These are phyloP conservation scores for Quercus lobata DNA, from an alignment of 331 rosid species.

Conservation along the genomic window DNA sequence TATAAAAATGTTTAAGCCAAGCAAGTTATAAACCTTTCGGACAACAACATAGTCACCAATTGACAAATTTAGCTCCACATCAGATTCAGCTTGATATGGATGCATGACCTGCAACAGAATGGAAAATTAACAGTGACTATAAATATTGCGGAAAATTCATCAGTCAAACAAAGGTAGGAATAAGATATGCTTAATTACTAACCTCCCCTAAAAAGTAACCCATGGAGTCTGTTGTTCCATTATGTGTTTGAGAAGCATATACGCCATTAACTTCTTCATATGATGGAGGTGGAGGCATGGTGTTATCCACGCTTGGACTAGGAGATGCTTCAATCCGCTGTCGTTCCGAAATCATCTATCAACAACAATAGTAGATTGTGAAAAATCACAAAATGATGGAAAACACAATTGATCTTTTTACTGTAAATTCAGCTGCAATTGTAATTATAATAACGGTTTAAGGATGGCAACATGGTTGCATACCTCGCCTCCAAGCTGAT, in stretches of 20 bases:
- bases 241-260: constrained; percentile 61
- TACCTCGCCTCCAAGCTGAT: constrained; percentile 97
- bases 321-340: constrained; percentile 96
- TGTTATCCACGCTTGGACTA: constrained; percentile 50
- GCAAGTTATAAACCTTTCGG: constrained; percentile 64
- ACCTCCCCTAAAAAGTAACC: constrained; percentile 98
- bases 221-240: constrained; percentile 69
- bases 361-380: constrained; percentile 20
- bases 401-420: constrained; percentile 11
- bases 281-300: constrained; percentile 83
- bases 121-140: constrained; percentile 6
- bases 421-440: constrained; percentile 1
- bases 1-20: background rate
- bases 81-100: constrained; percentile 81
- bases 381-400: constrained; percentile 15
- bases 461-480: constrained; percentile 2
- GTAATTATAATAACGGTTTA: constrained; percentile 5
- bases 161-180: background rate
- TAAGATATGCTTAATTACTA: constrained; percentile 15
- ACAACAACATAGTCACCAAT: constrained; percentile 83
- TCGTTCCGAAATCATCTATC: constrained; percentile 83
- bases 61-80: constrained; percentile 76
- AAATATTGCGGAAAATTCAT: background rate
- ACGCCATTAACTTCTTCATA: constrained; percentile 87
- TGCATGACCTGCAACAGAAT: constrained; percentile 57